Evolutionary conservation across 1,284 basidiomycete species (phyloP), one percentile per base, ranked within the genome.

Genomic region (Trichosporon sp.): DNA sequence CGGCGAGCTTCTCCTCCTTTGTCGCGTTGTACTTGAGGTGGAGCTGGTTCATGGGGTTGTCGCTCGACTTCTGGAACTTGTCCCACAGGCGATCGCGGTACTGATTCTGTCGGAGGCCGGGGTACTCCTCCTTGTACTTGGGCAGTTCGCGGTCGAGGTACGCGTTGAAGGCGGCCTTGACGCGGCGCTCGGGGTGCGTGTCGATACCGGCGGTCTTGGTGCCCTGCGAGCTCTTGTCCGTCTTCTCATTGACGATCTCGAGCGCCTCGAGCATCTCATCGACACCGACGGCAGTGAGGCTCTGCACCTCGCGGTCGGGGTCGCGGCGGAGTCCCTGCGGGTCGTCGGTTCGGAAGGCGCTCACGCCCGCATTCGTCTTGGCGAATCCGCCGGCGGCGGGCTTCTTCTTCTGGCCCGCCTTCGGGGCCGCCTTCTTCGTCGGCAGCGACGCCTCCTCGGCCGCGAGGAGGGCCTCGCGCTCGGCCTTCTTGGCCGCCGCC

Each of bases 221-320:
- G 8, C 93, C 93, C 64, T 96, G 85, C 72, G 91, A 91, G 0
- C 93, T 93, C 84, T 96, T 97, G 84, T 98, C 95, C 86, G 90
- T 91, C 87, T 92, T 94, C 7, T 93, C 92, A 67, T 90, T 96
- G 11, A 96, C 94, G 2, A 96, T 87, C 71, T 92, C 91, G 77
- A 98, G 84, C 72, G 97, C 88, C 83, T 97, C 96, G 65, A 99
- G 83, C 8, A 94, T 94, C 80, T 95, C 92, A 80, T 99, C 96
- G 69, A 98, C 88, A 12, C 94, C 96, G 21, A 91, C 91, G 5
- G 96, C 96, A 11, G 89, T 84, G 82, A 89, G 93, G 78, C 90
- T 90, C 82, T 92, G 89, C 10, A 88, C 83, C 71, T 88, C 86
- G 21, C 71, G 71, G 43, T 80, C 77, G 5, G 72, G 77, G 68